Conservation (phyloP, 192 early-diverging fungal genomes). For the Coemansia sp. region DNA sequence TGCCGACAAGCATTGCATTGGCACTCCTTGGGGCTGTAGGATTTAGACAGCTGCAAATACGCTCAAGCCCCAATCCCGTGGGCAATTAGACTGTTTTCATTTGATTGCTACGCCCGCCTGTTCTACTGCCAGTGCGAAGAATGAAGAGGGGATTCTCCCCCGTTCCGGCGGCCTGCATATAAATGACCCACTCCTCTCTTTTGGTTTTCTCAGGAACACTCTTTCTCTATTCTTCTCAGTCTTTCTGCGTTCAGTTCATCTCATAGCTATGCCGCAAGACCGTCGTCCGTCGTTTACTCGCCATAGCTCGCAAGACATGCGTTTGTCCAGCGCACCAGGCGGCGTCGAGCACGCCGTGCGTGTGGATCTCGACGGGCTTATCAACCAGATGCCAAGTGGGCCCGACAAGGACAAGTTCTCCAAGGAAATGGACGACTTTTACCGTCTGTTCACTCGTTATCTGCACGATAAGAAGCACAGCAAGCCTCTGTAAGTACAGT, state of each 20-base stretch:
- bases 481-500: constrained; percentile 52
- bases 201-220: neutral
- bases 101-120: no score
- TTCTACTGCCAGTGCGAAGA: no score
- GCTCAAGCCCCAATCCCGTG: no score
- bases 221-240: neutral
- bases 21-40: no score
- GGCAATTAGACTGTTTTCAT: no score
- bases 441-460: constrained; percentile 80
- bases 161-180: no score
- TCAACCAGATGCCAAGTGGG: constrained; percentile 36
- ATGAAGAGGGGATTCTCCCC: no score
- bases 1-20: no score
- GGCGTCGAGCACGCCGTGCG: constrained; percentile 54
- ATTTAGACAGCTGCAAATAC: no score
- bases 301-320: constrained; percentile 53
- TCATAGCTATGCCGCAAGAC: constrained; percentile 37
- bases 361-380: constrained; percentile 46
- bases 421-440: constrained; percentile 87
- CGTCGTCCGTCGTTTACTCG: constrained; percentile 50
- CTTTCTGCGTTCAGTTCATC: neutral
- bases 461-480: constrained; percentile 68
- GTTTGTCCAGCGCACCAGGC: constrained; percentile 36
- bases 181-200: neutral
- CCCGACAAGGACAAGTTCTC: constrained; percentile 57